Evolutionary conservation across 148 eudicot genomes (phyloP).

Genomic region (Nepenthes mirabilis): DNA sequence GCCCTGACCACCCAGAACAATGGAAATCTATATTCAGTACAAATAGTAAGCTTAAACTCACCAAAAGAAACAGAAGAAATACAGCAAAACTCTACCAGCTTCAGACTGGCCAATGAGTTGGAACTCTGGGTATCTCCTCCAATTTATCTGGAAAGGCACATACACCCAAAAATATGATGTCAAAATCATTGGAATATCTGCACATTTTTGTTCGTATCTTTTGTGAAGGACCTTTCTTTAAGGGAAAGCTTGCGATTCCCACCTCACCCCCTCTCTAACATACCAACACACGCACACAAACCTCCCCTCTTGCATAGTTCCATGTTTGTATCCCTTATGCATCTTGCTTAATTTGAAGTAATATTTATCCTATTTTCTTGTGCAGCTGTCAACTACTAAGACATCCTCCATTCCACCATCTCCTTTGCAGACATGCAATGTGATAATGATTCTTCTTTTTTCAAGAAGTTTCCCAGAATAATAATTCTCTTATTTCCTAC

Average conservation of each 20-base stretch:
- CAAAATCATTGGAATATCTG: background rate
- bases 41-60: background rate
- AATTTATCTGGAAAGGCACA: constrained; percentile 44
- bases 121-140: constrained; percentile 76
- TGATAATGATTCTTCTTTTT: background rate
- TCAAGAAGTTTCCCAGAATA: background rate
- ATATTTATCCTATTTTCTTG: too few species aligned
- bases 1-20: constrained; percentile 17
- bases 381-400: too few species aligned
- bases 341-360: too few species aligned
- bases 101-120: constrained; percentile 17
- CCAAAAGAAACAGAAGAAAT: background rate
- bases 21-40: background rate
- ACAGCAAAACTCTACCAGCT: constrained; percentile 11
- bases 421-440: too few species aligned
- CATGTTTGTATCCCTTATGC: too few species aligned
- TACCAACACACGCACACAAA: too few species aligned
- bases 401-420: too few species aligned
- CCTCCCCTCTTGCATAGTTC: too few species aligned
- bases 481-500: background rate
- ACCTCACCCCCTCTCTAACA: too few species aligned
- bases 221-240: too few species aligned
- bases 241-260: too few species aligned
- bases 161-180: background rate
- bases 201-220: too few species aligned